Base-by-base conservation (phyloP, 2,329 filamentous ascomycete species). In the Diplodia scrobiculata region DNA sequence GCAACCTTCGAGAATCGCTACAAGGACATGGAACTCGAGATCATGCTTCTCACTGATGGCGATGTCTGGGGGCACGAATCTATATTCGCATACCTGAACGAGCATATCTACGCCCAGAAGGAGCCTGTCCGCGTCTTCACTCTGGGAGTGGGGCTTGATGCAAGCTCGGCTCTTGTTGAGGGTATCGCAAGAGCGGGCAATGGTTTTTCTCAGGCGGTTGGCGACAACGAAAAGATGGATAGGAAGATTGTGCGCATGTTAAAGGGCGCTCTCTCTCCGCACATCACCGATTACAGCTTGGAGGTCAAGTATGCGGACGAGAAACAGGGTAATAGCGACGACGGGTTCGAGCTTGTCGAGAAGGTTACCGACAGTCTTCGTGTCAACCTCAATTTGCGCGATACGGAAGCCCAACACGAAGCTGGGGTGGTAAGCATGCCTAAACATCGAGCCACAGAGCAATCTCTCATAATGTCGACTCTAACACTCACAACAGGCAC, bases 241-340 rank as follows among this genome's bases (percentile, higher is more conserved):
- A 84, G 79, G 69, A 90, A 89, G 73, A 83, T 91, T 0, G 82
- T 92, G 2, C 84, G 89, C 2, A 92, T 92, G 89, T 79, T 92
- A 66, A 91, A 90, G 72, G 89, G 85, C 0, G 86, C 88, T 0
- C 75, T 92, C 21, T 86, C 84, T 1, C 87, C 88, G 0, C 88
- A 91, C 68, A 80, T 90, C 52, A 82, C 78, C 17, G 84, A 91
- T 71, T 90, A 88, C 71, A 82, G 79, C 0, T 77, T 91, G 1
- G 86, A 89, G 71, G 77, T 91, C 68, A 84, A 86, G 64, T 91
- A 89, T 69, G 75, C 72, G 7, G 73, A 70, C 29, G 72, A 65
- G 3, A 72, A n/a, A 32, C 68, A 9, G 68, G 70, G 1, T 0
- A 67, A 68, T 10, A 72, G 78, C 2, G 73, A 76, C 9, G 83